Conservation (phyloP, 345 rosid genomes). For the Erodium maritimum region DNA sequence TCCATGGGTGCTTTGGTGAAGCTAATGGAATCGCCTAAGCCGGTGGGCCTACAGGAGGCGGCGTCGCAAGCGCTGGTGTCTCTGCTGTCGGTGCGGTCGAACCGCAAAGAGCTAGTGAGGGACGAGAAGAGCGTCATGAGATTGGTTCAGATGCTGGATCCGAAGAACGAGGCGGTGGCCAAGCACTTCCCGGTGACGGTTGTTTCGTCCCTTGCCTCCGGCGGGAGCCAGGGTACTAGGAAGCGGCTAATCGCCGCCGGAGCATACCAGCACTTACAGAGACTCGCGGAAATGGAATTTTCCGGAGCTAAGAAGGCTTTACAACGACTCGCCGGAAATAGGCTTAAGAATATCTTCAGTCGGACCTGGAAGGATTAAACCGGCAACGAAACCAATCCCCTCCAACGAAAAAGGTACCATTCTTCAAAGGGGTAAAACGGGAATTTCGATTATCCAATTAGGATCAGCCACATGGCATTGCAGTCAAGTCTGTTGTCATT, state of each 20-base stretch:
- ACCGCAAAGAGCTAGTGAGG: constrained; percentile 46
- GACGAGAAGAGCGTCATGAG: constrained; percentile 66
- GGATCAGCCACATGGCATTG: not conserved
- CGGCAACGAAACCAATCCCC: not conserved
- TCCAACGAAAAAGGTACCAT: constrained; percentile 17
- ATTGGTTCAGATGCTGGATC: constrained; percentile 63
- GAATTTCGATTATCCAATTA: constrained; percentile 2
- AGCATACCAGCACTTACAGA: constrained; percentile 43
- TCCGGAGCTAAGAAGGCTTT: constrained; percentile 52
- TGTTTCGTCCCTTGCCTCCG: constrained; percentile 30
- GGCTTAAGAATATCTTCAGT: constrained; percentile 48
- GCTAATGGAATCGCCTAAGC: constrained; percentile 62
- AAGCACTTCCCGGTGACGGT: constrained; percentile 58
- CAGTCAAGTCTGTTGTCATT: not conserved
- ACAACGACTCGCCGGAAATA: constrained; percentile 52
- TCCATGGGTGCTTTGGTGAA: constrained; percentile 45
- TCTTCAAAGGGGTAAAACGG: constrained; percentile 12
- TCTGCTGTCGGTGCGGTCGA: constrained; percentile 42
- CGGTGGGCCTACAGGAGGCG: constrained; percentile 60
- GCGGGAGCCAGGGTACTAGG: constrained; percentile 40
- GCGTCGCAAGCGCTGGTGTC: constrained; percentile 45
- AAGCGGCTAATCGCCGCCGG: constrained; percentile 44
- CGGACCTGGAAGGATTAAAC: constrained; percentile 58
- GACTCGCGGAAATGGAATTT: constrained; percentile 47
- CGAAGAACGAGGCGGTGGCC: constrained; percentile 32